These are phyloP conservation scores for Cutaneotrichosporon sp. DNA, from an alignment of 1,284 basidiomycete genomes.

Conservation along the genomic window DNA sequence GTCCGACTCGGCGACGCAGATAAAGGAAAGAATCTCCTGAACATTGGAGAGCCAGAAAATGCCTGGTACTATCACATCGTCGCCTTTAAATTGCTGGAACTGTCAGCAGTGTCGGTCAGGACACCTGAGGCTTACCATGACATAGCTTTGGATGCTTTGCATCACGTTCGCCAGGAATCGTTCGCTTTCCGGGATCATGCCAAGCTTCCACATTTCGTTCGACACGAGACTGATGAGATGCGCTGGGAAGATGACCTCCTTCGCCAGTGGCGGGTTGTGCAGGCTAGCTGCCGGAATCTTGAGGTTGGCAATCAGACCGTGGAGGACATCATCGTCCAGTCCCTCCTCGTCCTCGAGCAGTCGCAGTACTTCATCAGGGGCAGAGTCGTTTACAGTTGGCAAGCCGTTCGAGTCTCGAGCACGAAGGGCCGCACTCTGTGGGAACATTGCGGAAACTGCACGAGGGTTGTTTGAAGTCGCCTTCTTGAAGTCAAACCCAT, in stretches of 20 bases:
- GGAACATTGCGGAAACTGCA: conserved; percentile 84
- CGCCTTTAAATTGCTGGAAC: conserved; percentile 66
- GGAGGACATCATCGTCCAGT: conserved; percentile 89
- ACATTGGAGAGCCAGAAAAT: conserved; percentile 99
- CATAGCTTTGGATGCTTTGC: conserved; percentile 95
- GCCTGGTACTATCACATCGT: conserved; percentile 92
- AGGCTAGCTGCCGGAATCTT: conserved; percentile 90
- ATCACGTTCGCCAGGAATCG: conserved; percentile 98
- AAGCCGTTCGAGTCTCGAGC: conserved; percentile 65
- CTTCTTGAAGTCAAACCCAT: conserved; percentile 53
- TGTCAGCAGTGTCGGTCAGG: no score
- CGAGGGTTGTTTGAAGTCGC: conserved; percentile 72
- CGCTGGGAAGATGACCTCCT: conserved; percentile 99
- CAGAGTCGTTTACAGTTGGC: conserved; percentile 73
- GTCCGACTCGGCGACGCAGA: conserved; percentile 96
- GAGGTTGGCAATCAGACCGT: conserved; percentile 82
- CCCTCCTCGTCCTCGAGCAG: conserved; percentile 87
- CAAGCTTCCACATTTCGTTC: conserved; percentile 99
- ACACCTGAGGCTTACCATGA: conserved; percentile 94
- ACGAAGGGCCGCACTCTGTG: conserved; percentile 59
- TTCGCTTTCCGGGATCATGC: conserved; percentile 93
- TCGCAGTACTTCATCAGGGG: conserved; percentile 90
- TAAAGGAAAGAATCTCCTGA: conserved; percentile 99
- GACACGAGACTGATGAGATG: conserved; percentile 96
- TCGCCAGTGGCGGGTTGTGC: conserved; percentile 85